Evolutionary conservation across 225 moss, liverwort and hornwort species (phyloP), one percentile per base, ranked within the genome.

Genomic region (Pseudoscleropodium purum): DNA sequence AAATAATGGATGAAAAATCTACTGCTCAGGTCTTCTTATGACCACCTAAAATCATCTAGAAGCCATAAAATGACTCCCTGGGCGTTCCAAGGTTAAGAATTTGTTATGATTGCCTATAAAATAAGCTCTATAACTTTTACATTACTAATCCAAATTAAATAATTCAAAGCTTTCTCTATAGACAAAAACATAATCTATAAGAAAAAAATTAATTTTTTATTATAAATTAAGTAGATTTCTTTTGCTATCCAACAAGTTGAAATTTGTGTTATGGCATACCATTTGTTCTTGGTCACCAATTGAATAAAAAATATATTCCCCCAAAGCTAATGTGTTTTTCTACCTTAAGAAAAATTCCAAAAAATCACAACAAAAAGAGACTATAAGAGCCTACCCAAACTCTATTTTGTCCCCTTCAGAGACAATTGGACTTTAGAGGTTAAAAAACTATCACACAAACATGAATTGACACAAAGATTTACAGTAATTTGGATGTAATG

Each of bases 161-260:
- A 23, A 34, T 23, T 23, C 34, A 77, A 75, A 75, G 4, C 2
- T 49, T 47, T 49, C 20, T 2, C 20, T 47, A 2, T 6, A 20
- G 1, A 33, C 2, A 75, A 13, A 34, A 33, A 51, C 5, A 34
- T 20, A 20, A 51, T 76, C 1, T 20, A 33, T 33, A 2, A 51
- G 33, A 13, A 0, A 12, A 1, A 76, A 33, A 7, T 2, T 0
- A 16, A 18, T 10, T 75, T 75, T 18, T 0, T 2, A 18, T 31
- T 31, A 33, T 2, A 33, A 10, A 0, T 34, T 34, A 12, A 51
- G 12, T 33, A 0, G 10, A 52, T 76, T 76, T 76, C 5, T 20
- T 29, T 34, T 52, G 0, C 5, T 52, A 76, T 1, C 0, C 0
- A 1, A 0, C 1, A 2, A 51, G 3, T 76, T 51, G 13, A 54